phyloP scores from a whole-genome alignment of 768 basidiomycete genomes.

The Neoboletus brunneissimus region DNA sequence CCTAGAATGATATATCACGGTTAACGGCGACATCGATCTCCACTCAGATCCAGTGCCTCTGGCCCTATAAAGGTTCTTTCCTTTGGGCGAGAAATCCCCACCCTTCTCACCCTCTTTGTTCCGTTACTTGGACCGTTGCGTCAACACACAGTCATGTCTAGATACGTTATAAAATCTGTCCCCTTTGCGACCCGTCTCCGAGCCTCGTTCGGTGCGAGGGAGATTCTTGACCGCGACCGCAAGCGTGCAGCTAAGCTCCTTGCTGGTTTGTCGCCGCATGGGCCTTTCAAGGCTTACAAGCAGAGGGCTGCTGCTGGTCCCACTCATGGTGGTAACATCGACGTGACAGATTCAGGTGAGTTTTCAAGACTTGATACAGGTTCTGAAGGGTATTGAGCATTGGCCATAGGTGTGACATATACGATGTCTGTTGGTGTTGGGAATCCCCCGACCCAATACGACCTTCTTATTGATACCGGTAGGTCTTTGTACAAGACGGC shows the following conservation, averaged over 20 bases:
- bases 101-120: neutral
- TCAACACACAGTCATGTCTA: slow-evolving; percentile 34
- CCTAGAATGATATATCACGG: neutral
- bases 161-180: slow-evolving; percentile 35
- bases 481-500: slow-evolving; percentile 3
- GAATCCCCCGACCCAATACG: slow-evolving; percentile 45
- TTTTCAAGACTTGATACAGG: neutral
- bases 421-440: slow-evolving; percentile 52
- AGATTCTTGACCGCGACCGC: slow-evolving; percentile 52
- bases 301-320: slow-evolving; percentile 13
- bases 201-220: slow-evolving; percentile 38
- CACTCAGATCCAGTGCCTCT: neutral
- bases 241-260: slow-evolving; percentile 55
- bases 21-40: neutral
- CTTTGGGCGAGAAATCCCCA: neutral
- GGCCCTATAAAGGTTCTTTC: slow-evolving; percentile 16
- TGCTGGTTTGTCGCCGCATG: slow-evolving; percentile 52
- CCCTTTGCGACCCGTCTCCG: slow-evolving; percentile 47
- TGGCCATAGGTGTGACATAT: slow-evolving; percentile 47
- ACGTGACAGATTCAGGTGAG: slow-evolving; percentile 54
- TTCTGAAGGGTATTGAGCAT: neutral
- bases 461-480: slow-evolving; percentile 60
- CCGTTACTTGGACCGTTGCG: neutral
- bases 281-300: slow-evolving; percentile 38
- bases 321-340: slow-evolving; percentile 35